A percentile compares a stretch with the other conserved stretches of the same genome.
These are phyloP conservation scores for Tolypocladium album DNA, from an alignment of 2,329 filamentous ascomycete genomes.

Conservation along the genomic window DNA sequence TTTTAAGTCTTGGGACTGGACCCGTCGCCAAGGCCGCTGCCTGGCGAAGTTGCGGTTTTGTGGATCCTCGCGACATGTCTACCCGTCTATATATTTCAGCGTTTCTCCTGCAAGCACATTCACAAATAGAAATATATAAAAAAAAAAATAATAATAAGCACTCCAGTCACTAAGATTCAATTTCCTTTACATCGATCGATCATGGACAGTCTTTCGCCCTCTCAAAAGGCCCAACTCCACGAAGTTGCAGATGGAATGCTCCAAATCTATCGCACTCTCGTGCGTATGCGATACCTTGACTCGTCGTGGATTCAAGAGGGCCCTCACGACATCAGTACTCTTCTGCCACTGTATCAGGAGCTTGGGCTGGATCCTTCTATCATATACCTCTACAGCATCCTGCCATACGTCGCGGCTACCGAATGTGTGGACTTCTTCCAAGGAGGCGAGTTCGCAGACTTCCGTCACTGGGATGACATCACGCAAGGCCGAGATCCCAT, in stretches of 20 bases:
- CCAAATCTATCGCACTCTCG: background rate
- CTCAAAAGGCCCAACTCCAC: background rate
- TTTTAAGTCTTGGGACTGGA: background rate
- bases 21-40: background rate
- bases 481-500: background rate
- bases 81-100: background rate
- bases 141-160: background rate
- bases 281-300: conserved; percentile 16
- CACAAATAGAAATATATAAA: too few species aligned
- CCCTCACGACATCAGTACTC: background rate
- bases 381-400: background rate
- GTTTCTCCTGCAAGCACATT: background rate
- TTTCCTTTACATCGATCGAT: background rate
- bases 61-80: background rate
- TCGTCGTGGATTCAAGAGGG: conserved; percentile 16
- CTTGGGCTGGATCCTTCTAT: background rate
- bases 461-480: background rate
- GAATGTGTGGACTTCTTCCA: background rate
- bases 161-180: too few species aligned
- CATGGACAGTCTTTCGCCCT: background rate
- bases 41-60: background rate
- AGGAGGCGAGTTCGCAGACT: background rate
- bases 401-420: background rate
- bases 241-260: background rate
- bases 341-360: background rate